A percentile compares a stretch with the other conserved stretches of the same genome.
Conservation (phyloP, 176 grass and related monocot genomes). For the Rhipidocladum racemiflorum region DNA sequence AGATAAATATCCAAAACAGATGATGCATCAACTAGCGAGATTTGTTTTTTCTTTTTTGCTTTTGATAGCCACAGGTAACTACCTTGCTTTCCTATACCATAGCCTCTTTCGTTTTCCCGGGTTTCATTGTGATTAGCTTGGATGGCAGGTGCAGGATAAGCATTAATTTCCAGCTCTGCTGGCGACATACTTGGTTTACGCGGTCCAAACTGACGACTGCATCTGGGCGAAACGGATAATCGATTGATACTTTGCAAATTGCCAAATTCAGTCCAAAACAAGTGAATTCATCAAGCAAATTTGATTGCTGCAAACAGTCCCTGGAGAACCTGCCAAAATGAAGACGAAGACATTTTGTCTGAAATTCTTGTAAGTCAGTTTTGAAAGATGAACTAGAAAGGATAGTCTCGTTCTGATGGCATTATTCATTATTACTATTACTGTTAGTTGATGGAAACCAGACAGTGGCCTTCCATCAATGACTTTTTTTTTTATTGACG, state of each 20-base stretch:
- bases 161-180: background rate
- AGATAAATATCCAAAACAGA: slow-evolving; percentile 2
- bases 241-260: background rate
- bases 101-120: background rate
- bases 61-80: background rate
- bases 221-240: background rate
- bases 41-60: background rate
- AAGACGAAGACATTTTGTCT: background rate
- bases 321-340: background rate
- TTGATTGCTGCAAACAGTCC: background rate
- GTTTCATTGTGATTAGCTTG: background rate
- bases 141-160: background rate
- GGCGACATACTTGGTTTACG: background rate
- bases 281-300: background rate
- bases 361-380: background rate
- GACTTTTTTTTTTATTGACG: background rate
- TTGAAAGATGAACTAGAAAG: background rate
- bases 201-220: background rate
- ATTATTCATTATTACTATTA: background rate
- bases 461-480: background rate
- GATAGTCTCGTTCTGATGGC: background rate
- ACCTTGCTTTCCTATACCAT: background rate
- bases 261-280: background rate
- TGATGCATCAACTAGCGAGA: background rate
- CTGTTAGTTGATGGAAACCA: background rate